A percentile compares a stretch with the other conserved stretches of the same genome.
These are phyloP conservation scores for Leccinum truebloodii DNA, from an alignment of 768 basidiomycete species.

Conservation along the genomic window DNA sequence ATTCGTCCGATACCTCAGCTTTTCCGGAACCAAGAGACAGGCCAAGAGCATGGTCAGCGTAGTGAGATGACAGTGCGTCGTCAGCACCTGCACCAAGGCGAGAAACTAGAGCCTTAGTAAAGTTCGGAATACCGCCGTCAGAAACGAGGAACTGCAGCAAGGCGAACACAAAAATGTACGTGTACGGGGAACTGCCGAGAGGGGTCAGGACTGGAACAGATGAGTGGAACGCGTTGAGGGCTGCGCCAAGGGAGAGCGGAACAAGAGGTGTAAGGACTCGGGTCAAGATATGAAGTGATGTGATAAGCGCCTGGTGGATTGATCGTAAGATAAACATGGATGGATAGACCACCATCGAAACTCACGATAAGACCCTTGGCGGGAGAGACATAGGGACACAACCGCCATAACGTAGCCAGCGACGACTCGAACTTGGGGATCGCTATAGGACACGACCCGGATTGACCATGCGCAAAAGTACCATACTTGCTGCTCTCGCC, in stretches of 20 bases:
- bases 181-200: slow-evolving; percentile 57
- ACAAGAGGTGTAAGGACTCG: slow-evolving; percentile 75
- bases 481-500: slow-evolving; percentile 65
- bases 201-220: slow-evolving; percentile 23
- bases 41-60: slow-evolving; percentile 85
- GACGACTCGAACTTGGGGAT: slow-evolving; percentile 19
- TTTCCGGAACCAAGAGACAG: slow-evolving; percentile 83
- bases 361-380: slow-evolving; percentile 28
- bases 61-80: slow-evolving; percentile 54
- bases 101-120: slow-evolving; percentile 75
- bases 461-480: slow-evolving; percentile 49
- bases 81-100: slow-evolving; percentile 92
- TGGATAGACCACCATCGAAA: neutral
- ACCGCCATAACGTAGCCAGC: slow-evolving; percentile 16
- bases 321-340: slow-evolving; percentile 5
- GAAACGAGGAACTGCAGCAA: slow-evolving; percentile 73
- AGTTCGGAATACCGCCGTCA: slow-evolving; percentile 69
- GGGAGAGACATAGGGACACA: slow-evolving; percentile 23
- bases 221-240: slow-evolving; percentile 22
- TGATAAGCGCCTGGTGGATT: slow-evolving; percentile 55
- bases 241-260: slow-evolving; percentile 66
- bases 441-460: slow-evolving; percentile 1
- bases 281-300: slow-evolving; percentile 67
- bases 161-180: slow-evolving; percentile 67
- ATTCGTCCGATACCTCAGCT: slow-evolving; percentile 75